Base-by-base conservation (phyloP, 2,329 filamentous ascomycete genomes). In the Clarireedia monteithiana region DNA sequence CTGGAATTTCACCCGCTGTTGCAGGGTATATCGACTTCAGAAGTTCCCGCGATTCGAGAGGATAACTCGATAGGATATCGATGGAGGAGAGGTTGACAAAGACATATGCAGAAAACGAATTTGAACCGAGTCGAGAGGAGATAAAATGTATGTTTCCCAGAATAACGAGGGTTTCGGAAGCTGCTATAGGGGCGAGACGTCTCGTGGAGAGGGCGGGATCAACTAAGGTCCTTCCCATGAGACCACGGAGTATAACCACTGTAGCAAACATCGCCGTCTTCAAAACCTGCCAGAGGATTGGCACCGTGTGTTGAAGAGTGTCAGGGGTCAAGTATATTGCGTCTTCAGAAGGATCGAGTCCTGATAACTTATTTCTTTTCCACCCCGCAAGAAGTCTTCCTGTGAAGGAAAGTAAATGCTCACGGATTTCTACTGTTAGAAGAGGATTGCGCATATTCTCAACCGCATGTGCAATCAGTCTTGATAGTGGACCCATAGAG, bases 121-220 rank as follows among this genome's bases (percentile, higher is more conserved):
- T 79, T 12, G 81, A 76, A 5, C 84, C 84, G 23, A 84, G 74
- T 23, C 84, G 77, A n/a, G 81, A 81, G 1, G 83, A 83, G 56
- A 89, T 79, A 67, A 89, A 89, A 66, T 84, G 85, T 27, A 86
- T 72, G 62, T 84, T 82, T 38, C 83, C 80, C 15, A 89, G 77
- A 7, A 79, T 81, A 52, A 84, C 77, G 17, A 89, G 75, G 2
- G 78, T 74, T 66, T 86, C 82, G 39, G 80, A 77, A 5, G 83
- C 83, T 30, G 86, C 72, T 40, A 76, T 73, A 1, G 84, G 81
- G 2, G 82, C 83, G 74, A 55, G 74, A 71, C 38, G 36, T 38
- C 44, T 55, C n/a, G 54, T 55, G 24, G 82, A 79, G 4, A 87
- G 73, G 36, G 71, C 67, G 7, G 67, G 68, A 62, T 87, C 83